Evolutionary conservation across 371 early-diverging fungal species (phyloP), one percentile per base, ranked within the genome.

Genomic region (Mortierella sp.): DNA sequence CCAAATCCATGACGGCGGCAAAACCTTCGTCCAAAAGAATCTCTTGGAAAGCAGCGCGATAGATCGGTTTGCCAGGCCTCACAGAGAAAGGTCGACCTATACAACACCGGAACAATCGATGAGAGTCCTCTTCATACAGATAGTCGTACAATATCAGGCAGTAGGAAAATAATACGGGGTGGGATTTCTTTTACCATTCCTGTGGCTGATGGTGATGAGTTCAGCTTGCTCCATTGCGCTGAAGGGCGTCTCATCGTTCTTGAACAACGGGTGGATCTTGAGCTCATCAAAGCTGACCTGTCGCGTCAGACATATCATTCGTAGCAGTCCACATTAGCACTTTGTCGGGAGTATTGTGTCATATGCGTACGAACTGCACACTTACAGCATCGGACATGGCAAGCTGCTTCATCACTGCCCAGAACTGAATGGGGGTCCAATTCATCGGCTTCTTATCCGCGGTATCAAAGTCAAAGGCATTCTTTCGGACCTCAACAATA

Each of bases 151-250:
- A n/a, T n/a, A n/a, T n/a, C n/a, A n/a, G n/a, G n/a, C n/a, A n/a
- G n/a, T n/a, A n/a, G n/a, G n/a, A n/a, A n/a, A n/a, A n/a, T n/a
- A n/a, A n/a, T n/a, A n/a, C n/a, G n/a, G n/a, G n/a, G n/a, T n/a
- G n/a, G n/a, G n/a, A 27, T 56, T 28, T 50, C 12, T n/a, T 53
- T 37, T 82, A 87, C 92, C 95, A 72, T 94, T 86, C 55, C 89
- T 81, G 46, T 94, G 89, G 4, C 75, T 62, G 57, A 95, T 84
- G 1, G 84, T 82, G 56, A 97, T 93, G 30, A 97, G 80, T 56
- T 95, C 95, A 15, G 94, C 92, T 42, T 92, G 85, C 67, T 96
- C 96, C 91, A 97, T 91, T 2, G 88, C 92, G 64, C 87, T 83
- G 17, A 96, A 78, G 2, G 95, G 85, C 3, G 72, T 81, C 37